Base-by-base conservation (phyloP, 371 early-diverging fungal species). In the Basidiobolus heterosporus region DNA sequence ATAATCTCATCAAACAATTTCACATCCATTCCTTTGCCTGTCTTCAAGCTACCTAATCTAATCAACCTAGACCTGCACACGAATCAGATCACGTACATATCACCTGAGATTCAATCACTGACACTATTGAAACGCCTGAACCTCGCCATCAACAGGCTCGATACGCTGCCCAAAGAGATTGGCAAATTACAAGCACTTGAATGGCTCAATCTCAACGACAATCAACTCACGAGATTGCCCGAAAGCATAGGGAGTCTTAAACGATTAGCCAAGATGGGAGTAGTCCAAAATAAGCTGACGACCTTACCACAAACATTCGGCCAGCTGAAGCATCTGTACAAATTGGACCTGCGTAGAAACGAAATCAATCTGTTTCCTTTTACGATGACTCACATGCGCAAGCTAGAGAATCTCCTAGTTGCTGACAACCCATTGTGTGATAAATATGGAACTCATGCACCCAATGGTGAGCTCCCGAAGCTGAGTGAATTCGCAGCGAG, bases 121-220 rank as follows among this genome's bases (percentile, higher is more conserved):
- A 57, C 46, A 18, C 54, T 62, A 3, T 55, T 82, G 0, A 55
- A 65, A 13, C 62, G 78, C 20, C 58, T 82, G 19, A 78, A 80
- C 53, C 48, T 82, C 21, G 75, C 78, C 16, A 74, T 77, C 56
- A 82, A 82, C 48, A 53, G 62, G 7, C 56, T 82, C 2, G 50
- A 40, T 2, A 53, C 54, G 0, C 48, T 84, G 13, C 85, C 85
- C 3, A 22, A 54, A 0, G 64, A 69, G 16, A 64, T 82, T 18
- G 74, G 79, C 2, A 52, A 55, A 4, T 50, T 78, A 7, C 58
- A 45, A 9, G 57, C 61, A 14, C 43, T 84, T 6, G 74, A 72
- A 41, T 81, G 82, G 82, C 70, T 84, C 15, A 84, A 81, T 47
- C 51, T 82, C 5, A 75, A 75, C 37, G 82, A 80, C 53, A 84